Evolutionary conservation across 1,284 basidiomycete genomes (phyloP).

Genomic region (Phlebopus sp.): DNA sequence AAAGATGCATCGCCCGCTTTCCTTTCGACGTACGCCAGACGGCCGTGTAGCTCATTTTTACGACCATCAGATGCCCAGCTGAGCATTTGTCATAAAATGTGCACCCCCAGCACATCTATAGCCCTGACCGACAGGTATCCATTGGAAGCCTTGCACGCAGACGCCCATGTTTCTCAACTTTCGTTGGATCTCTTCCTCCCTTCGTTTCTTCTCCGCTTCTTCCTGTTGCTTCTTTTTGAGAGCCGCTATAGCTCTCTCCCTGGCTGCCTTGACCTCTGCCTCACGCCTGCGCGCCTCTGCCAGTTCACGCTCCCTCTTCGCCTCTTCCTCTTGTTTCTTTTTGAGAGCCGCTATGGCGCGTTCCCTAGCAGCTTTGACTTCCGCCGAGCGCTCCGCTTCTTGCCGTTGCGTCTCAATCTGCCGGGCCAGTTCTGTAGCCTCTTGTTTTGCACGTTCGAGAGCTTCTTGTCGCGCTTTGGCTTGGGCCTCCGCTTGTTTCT

Average conservation of each 20-base stretch:
- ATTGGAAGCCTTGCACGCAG: conserved; percentile 49
- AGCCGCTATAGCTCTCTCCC: conserved; percentile 30
- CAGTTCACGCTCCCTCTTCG: conserved; percentile 26
- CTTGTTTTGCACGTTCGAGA: conserved; percentile 14
- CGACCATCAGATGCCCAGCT: conserved; percentile 17
- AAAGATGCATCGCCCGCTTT: too few relatives aligned
- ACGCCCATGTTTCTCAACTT: conserved; percentile 50
- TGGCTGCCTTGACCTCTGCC: conserved; percentile 20
- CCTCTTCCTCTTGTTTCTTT: conserved; percentile 34
- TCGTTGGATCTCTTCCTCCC: conserved; percentile 38
- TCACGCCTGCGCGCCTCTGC: conserved; percentile 22
- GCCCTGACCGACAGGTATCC: conserved; percentile 45
- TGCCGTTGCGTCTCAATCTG: conserved; percentile 24
- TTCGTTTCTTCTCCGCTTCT: conserved; percentile 30
- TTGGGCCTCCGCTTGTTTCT: conserved; percentile 11
- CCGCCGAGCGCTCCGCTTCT: conserved; percentile 14
- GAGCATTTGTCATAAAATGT: conserved; percentile 42
- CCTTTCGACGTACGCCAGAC: too few relatives aligned
- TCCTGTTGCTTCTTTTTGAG: conserved; percentile 34
- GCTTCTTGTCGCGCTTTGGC: conserved; percentile 11
- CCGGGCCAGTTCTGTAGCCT: conserved; percentile 18
- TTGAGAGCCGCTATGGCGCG: conserved; percentile 32
- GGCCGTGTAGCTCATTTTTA: background rate
- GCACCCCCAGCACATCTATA: conserved; percentile 56
- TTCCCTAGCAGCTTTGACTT: conserved; percentile 21